Evolutionary conservation across 495 filamentous ascomycete genomes (phyloP).

Genomic region (Delitschia confertaspora): DNA sequence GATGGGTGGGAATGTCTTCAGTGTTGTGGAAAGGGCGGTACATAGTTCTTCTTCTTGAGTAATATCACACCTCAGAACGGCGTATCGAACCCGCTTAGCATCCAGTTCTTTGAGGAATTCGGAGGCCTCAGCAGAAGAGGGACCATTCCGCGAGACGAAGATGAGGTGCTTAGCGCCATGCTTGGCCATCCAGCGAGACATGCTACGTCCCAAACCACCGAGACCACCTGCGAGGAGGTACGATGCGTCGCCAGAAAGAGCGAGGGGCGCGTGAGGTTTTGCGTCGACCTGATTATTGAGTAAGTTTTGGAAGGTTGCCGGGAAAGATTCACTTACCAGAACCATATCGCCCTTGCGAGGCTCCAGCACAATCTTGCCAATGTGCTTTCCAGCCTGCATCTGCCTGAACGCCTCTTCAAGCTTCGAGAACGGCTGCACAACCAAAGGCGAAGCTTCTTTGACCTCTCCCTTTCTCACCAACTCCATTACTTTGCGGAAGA

Average conservation of each 20-base stretch:
- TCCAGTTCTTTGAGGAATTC: slow-evolving; percentile 3
- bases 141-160: slow-evolving; percentile 14
- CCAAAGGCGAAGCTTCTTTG: slow-evolving; percentile 25
- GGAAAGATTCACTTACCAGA: neutral
- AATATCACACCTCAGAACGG: slow-evolving; percentile 14
- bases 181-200: slow-evolving; percentile 20
- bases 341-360: slow-evolving; percentile 23
- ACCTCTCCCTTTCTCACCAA: neutral
- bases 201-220: slow-evolving; percentile 38
- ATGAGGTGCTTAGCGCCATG: slow-evolving; percentile 22
- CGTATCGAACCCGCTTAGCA: neutral
- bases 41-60: slow-evolving; percentile 2
- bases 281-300: neutral
- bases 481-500: slow-evolving; percentile 24
- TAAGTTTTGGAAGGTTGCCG: neutral
- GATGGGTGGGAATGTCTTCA: slow-evolving; percentile 11
- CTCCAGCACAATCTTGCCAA: slow-evolving; percentile 52
- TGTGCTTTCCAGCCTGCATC: slow-evolving; percentile 46
- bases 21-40: neutral
- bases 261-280: neutral
- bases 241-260: slow-evolving; percentile 12
- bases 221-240: slow-evolving; percentile 42
- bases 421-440: slow-evolving; percentile 35
- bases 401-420: slow-evolving; percentile 47
- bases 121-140: slow-evolving; percentile 3